phyloP scores from a whole-genome alignment of 1,139 yeast genomes.

The Meyerozyma carpophila region DNA sequence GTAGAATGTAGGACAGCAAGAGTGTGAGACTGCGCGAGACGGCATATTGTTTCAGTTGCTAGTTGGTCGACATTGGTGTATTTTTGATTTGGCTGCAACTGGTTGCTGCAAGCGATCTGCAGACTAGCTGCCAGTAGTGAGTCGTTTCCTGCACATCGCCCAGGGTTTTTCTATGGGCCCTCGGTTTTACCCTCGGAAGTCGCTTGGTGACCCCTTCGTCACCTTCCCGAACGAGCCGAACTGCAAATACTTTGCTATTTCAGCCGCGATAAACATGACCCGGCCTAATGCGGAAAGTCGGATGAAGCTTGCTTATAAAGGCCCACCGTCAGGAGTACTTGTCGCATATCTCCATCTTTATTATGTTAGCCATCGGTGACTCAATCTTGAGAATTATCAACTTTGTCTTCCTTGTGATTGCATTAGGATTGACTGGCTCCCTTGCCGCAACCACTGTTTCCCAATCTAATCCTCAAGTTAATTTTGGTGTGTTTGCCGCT shows the following conservation, averaged over 20 bases:
- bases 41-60: neutral
- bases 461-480: constrained; percentile 72
- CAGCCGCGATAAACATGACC: constrained; percentile 1
- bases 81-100: neutral
- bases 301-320: neutral
- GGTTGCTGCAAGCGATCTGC: too few relatives aligned
- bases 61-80: too few relatives aligned
- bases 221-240: constrained; percentile 3
- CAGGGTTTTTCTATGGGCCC: too few relatives aligned
- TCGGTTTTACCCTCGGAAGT: neutral
- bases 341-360: neutral
- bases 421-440: constrained; percentile 82
- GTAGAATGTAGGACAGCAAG: too few relatives aligned
- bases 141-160: too few relatives aligned
- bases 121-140: neutral
- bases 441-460: constrained; percentile 62
- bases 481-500: constrained; percentile 80
- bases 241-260: constrained; percentile 1
- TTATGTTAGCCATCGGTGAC: constrained; percentile 66
- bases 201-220: neutral
- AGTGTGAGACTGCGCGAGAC: neutral
- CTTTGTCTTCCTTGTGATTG: constrained; percentile 69
- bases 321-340: neutral
- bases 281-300: neutral
- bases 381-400: constrained; percentile 67